Base-by-base conservation (phyloP, 768 basidiomycete species). In the Suillus luteus region DNA sequence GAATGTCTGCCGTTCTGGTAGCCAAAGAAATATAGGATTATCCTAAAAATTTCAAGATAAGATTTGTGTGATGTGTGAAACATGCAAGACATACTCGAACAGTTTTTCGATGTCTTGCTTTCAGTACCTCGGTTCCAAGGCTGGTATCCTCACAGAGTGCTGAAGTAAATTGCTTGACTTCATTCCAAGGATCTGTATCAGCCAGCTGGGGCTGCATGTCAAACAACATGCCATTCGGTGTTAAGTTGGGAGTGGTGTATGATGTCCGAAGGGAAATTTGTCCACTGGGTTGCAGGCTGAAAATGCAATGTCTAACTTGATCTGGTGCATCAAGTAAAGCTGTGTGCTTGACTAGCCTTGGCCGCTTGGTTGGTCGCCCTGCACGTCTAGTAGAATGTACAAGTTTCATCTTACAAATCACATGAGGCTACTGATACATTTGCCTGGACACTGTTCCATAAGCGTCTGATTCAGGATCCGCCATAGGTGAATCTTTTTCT, bases 1-100 rank as follows among this genome's bases (percentile, higher is more conserved):
- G 49, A 48, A 71, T 7, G 27, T 55, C 7, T 41, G 6, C 2
- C 15, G 8, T 3, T 65, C 38, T 1, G 43, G 22, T 1, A 65
- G 12, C 61, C 64, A 65, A 43, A 43, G 41, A 5, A 6, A 43
- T 5, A 43, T 17, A 5, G 44, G 44, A 46, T 46, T 0, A 11
- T 46, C 10, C 44, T 46, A 46, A 9, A 46, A n/a, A n/a, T 44
- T 40, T 19, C 10, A n/a, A 11, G 3, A 22, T n/a, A n/a, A 44
- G 7, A 8, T 43, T 43, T 5, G 8, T n/a, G 19, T 44, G 1
- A 10, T n/a, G 8, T 44, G 19, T 44, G 43, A 19, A 44, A 44
- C 19, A 33, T 33, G 3, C 7, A 9, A 44, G 43, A 44, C 43
- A 19, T 44, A 44, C 43, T 44, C 19, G 0, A 19, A 1, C 4